A percentile compares a stretch with the other conserved stretches of the same genome.
Conservation (phyloP, 768 basidiomycete species). For the Termitomyces sp. region DNA sequence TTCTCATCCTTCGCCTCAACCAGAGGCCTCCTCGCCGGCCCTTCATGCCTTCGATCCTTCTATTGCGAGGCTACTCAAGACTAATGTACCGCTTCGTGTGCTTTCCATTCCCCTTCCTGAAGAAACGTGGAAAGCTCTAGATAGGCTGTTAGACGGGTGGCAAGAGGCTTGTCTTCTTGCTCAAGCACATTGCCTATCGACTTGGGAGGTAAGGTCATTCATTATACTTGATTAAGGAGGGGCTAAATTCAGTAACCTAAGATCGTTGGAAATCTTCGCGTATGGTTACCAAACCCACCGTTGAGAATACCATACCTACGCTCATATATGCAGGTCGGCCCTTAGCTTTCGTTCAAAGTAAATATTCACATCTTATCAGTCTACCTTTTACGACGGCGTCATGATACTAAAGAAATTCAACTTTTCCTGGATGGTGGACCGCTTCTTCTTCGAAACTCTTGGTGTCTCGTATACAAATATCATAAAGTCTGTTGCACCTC, state of each 20-base stretch:
- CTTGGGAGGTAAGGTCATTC: slow-evolving; percentile 54
- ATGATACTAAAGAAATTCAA: slow-evolving; percentile 47
- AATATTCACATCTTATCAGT: slow-evolving; percentile 28
- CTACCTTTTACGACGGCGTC: slow-evolving; percentile 53
- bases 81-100: slow-evolving; percentile 64
- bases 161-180: slow-evolving; percentile 47
- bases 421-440: slow-evolving; percentile 52
- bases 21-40: slow-evolving; percentile 40
- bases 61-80: slow-evolving; percentile 61
- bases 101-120: slow-evolving; percentile 44
- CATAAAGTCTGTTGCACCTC: slow-evolving; percentile 27
- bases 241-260: not conserved
- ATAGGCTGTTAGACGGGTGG: slow-evolving; percentile 49
- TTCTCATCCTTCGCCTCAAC: slow-evolving; percentile 30
- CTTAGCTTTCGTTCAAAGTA: not conserved
- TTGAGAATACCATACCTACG: slow-evolving; percentile 53
- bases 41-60: slow-evolving; percentile 58
- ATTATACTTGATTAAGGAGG: not conserved
- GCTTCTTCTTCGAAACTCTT: slow-evolving; percentile 59
- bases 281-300: slow-evolving; percentile 38
- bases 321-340: slow-evolving; percentile 54
- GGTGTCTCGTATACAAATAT: slow-evolving; percentile 50
- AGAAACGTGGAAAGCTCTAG: slow-evolving; percentile 47
- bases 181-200: slow-evolving; percentile 35
- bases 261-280: slow-evolving; percentile 47